Conservation (phyloP, 345 rosid species). For the Psidium guajava region DNA sequence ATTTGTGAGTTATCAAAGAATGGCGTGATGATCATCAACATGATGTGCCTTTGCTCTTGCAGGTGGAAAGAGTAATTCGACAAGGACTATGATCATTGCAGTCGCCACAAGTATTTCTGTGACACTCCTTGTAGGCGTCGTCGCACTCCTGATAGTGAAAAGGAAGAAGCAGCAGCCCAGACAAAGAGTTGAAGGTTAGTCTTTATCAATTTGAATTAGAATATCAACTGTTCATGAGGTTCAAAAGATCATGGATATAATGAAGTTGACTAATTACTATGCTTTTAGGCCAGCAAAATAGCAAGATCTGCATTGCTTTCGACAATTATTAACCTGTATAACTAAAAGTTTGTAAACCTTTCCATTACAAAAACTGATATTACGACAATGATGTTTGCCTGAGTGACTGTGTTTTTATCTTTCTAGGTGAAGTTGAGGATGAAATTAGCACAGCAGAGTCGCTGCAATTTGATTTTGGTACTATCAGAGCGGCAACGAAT, state of each 20-base stretch:
- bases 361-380: background rate
- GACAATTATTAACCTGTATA: too few relatives aligned
- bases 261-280: background rate
- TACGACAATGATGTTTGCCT: background rate
- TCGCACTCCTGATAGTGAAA: background rate
- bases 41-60: background rate
- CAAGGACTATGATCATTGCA: background rate
- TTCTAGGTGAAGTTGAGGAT: background rate
- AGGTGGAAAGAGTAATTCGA: background rate
- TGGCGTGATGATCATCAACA: too few relatives aligned
- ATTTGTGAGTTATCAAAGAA: too few relatives aligned
- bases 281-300: background rate
- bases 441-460: slow-evolving; percentile 3
- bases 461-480: slow-evolving; percentile 8
- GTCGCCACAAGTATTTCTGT: background rate
- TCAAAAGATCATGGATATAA: background rate
- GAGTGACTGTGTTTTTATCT: background rate
- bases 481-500: slow-evolving; percentile 5
- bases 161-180: background rate
- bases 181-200: background rate
- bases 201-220: background rate
- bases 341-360: background rate
- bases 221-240: background rate
- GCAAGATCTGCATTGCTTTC: background rate
- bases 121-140: background rate